Percentiles rank a stretch among this genome's conserved stretches.
phyloP scores from a whole-genome alignment of 345 rosid species.

The Durio zibethinus region DNA sequence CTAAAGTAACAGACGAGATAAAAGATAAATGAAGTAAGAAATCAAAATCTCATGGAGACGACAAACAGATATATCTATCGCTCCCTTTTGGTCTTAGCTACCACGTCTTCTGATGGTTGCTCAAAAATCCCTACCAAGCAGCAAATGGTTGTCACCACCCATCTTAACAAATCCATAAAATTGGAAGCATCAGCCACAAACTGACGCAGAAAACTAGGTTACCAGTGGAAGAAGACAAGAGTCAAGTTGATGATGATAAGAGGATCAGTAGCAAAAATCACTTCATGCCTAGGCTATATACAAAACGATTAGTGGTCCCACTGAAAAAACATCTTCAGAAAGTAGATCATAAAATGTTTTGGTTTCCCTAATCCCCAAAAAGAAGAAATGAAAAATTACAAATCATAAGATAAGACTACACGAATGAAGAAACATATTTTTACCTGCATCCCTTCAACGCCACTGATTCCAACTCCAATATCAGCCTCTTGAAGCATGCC shows the following conservation, averaged over 20 bases:
- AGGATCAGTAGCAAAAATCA: neutral
- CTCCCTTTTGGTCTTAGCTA: neutral
- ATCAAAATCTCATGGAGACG: neutral
- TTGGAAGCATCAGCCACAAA: neutral
- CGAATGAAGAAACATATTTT: neutral
- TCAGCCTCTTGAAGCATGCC: conserved; percentile 98
- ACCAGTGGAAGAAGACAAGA: neutral
- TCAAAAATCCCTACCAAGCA: neutral
- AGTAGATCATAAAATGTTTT: neutral
- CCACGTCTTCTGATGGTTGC: neutral
- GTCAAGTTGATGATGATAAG: neutral
- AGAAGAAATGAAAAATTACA: neutral
- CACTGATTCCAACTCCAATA: conserved; percentile 92
- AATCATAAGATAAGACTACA: neutral
- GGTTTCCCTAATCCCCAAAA: neutral
- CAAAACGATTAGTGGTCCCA: neutral
- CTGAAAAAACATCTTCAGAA: neutral
- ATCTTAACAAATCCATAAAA: neutral
- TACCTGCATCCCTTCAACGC: conserved; percentile 98
- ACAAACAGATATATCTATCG: neutral
- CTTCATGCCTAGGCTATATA: neutral
- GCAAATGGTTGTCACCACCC: neutral
- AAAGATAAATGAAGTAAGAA: neutral
- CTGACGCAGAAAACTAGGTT: neutral
- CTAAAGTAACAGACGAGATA: neutral